A percentile compares a stretch with the other conserved stretches of the same genome.
Conservation (phyloP, 139 green algal species). For the Micromonas commoda region DNA sequence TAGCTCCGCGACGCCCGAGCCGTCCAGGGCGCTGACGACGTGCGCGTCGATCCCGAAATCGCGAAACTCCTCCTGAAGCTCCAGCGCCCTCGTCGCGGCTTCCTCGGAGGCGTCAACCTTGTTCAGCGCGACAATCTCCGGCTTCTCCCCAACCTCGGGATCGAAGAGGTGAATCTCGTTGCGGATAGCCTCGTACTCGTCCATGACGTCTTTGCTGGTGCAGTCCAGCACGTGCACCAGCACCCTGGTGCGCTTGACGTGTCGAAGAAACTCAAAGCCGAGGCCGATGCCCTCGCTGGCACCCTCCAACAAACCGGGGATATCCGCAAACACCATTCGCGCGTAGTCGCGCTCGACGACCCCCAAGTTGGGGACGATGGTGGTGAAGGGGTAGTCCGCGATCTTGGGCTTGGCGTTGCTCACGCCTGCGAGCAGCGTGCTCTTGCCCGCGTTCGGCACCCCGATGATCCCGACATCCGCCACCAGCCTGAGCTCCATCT, state of each 20-base stretch:
- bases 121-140: slow-evolving; percentile 67
- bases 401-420: slow-evolving; percentile 71
- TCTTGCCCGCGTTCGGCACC: slow-evolving; percentile 82
- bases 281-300: slow-evolving; percentile 58
- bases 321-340: slow-evolving; percentile 52
- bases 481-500: slow-evolving; percentile 75
- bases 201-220: slow-evolving; percentile 75
- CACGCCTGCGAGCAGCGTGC: slow-evolving; percentile 57
- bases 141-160: slow-evolving; percentile 43
- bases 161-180: slow-evolving; percentile 90
- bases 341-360: slow-evolving; percentile 45
- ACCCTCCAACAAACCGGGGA: slow-evolving; percentile 91
- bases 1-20: slow-evolving; percentile 32
- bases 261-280: slow-evolving; percentile 88
- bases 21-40: slow-evolving; percentile 5
- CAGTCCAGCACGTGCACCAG: slow-evolving; percentile 92
- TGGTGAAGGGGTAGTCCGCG: slow-evolving; percentile 89
- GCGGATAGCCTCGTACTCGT: slow-evolving; percentile 79
- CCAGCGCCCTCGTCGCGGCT: slow-evolving; percentile 14
- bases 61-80: slow-evolving; percentile 31
- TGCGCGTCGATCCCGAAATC: not conserved
- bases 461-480: slow-evolving; percentile 91
- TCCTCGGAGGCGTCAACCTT: slow-evolving; percentile 71
- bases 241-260: slow-evolving; percentile 58
- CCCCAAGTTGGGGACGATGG: slow-evolving; percentile 87